phyloP scores from a whole-genome alignment of 2,329 filamentous ascomycete genomes.

The Sporothrix protearum region DNA sequence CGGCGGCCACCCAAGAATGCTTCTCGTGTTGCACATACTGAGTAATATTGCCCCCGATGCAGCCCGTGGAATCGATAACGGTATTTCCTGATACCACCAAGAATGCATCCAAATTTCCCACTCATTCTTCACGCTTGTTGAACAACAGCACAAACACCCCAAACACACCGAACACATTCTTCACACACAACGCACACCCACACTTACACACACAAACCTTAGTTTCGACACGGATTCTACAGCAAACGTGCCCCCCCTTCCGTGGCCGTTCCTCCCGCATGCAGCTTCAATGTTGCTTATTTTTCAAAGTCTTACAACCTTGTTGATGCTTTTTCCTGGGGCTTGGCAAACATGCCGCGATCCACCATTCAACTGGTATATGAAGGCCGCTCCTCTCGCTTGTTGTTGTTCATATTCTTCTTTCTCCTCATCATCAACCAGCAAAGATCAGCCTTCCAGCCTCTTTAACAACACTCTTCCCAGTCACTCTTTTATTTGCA shows the following conservation, averaged over 20 bases:
- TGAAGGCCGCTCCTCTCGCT: slow-evolving; percentile 28
- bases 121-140: slow-evolving; percentile 14
- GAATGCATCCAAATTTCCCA: slow-evolving; percentile 16
- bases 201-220: not conserved
- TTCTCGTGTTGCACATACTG: not conserved
- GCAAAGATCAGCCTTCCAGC: not conserved
- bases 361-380: not conserved
- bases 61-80: not conserved
- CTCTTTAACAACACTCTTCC: not conserved
- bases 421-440: slow-evolving; percentile 5
- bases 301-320: not conserved
- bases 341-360: not conserved
- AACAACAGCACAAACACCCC: not conserved
- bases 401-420: slow-evolving; percentile 17
- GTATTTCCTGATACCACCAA: slow-evolving; percentile 7
- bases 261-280: not conserved
- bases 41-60: not conserved
- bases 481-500: slow-evolving; percentile 13
- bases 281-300: not conserved
- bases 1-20: slow-evolving; percentile 6
- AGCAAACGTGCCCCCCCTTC: slow-evolving; percentile 2
- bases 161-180: too few species aligned
- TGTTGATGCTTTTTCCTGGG: not conserved
- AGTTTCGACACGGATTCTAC: not conserved
- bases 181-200: not conserved